Evolutionary conservation across 306 rosid species (phyloP).

Genomic region (Cyamopsis tetragonoloba): DNA sequence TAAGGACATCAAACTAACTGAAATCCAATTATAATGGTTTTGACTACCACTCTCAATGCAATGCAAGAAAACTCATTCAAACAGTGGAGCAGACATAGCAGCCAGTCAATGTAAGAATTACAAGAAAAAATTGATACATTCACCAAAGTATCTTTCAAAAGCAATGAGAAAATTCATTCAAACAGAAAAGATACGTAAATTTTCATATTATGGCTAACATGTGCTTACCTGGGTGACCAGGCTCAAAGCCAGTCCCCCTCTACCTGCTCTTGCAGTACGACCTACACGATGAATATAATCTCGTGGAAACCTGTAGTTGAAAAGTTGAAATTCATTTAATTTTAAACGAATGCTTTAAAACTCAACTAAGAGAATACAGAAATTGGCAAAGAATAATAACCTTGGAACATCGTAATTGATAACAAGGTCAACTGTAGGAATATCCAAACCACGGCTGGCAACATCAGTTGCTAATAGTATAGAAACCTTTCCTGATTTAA

Average conservation of each 20-base stretch:
- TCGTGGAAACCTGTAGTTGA: slow-evolving; percentile 55
- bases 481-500: slow-evolving; percentile 82
- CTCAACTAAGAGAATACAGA: slow-evolving; percentile 7
- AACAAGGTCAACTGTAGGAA: slow-evolving; percentile 88
- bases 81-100: not conserved
- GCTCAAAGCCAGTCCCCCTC: slow-evolving; percentile 79
- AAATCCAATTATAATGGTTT: not conserved
- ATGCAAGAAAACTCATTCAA: not conserved
- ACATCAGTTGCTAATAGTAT: slow-evolving; percentile 88
- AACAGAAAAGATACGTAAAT: not conserved
- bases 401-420: slow-evolving; percentile 89
- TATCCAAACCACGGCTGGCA: slow-evolving; percentile 91
- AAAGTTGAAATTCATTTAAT: slow-evolving; percentile 19
- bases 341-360: not conserved
- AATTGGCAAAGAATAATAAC: slow-evolving; percentile 30
- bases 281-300: slow-evolving; percentile 96
- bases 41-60: not conserved
- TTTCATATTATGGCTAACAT: not conserved
- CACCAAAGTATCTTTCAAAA: not conserved
- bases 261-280: slow-evolving; percentile 93
- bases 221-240: slow-evolving; percentile 61
- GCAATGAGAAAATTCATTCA: not conserved
- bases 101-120: not conserved
- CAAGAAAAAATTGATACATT: not conserved
- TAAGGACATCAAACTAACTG: not conserved